phyloP scores from a whole-genome alignment of 306 rosid species.

The Rosa multiflora region DNA sequence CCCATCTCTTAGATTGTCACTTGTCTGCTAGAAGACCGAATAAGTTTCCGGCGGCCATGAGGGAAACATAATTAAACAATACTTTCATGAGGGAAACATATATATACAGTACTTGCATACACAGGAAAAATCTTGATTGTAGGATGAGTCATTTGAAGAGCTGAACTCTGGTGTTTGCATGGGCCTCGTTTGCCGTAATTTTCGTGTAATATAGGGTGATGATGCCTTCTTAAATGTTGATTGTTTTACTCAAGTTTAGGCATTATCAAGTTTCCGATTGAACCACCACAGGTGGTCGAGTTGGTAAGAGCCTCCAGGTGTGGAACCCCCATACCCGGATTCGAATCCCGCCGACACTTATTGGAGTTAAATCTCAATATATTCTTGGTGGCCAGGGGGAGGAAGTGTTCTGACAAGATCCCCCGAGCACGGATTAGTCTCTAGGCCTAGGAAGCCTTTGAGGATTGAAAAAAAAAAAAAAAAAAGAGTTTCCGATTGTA shows the following conservation, averaged over 20 bases:
- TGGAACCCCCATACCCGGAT: no score
- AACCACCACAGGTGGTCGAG: no score
- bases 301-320: no score
- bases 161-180: conserved; percentile 15
- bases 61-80: background rate
- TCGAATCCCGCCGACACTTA: no score
- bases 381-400: no score
- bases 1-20: conserved; percentile 40
- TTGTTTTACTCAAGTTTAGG: background rate
- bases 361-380: no score
- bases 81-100: background rate
- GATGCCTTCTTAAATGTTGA: no score
- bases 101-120: background rate
- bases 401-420: no score
- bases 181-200: background rate
- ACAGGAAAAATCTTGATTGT: background rate
- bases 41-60: background rate
- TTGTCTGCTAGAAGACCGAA: conserved; percentile 33
- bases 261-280: background rate
- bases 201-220: background rate
- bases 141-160: conserved; percentile 9
- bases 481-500: background rate
- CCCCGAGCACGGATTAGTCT: no score
- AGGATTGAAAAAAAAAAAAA: no score
- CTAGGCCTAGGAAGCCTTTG: no score